These are phyloP conservation scores for Exophiala xenobiotica DNA, from an alignment of 2,329 filamentous ascomycete species.

Conservation along the genomic window DNA sequence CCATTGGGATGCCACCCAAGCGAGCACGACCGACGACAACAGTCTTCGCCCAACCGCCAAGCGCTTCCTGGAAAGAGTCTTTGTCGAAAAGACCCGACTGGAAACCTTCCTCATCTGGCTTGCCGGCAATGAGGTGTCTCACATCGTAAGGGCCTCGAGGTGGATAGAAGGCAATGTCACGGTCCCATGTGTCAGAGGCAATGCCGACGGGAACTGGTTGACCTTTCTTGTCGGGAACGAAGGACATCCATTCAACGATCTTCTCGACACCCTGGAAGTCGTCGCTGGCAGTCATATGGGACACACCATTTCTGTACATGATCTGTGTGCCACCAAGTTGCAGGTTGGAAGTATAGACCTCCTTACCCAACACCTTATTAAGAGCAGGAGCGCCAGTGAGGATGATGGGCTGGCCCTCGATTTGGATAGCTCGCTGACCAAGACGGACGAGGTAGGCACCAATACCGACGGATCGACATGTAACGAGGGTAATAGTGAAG, in stretches of 20 bases:
- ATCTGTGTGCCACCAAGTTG: constrained; percentile 99
- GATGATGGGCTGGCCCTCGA: constrained; percentile 98
- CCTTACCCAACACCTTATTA: constrained; percentile 96
- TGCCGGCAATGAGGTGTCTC: constrained; percentile 86
- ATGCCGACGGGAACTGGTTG: constrained; percentile 90
- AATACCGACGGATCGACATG: constrained; percentile 97
- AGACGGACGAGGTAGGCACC: constrained; percentile 98
- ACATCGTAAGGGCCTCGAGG: constrained; percentile 86
- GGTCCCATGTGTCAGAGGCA: constrained; percentile 84
- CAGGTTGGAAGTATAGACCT: constrained; percentile 98
- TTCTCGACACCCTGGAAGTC: constrained; percentile 97
- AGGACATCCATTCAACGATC: constrained; percentile 98
- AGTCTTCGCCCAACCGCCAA: constrained; percentile 94
- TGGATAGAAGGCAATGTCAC: constrained; percentile 79
- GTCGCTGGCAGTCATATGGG: constrained; percentile 95
- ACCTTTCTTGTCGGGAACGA: constrained; percentile 92
- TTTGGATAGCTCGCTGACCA: constrained; percentile 96
- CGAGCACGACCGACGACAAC: constrained; percentile 96
- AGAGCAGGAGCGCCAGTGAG: constrained; percentile 94
- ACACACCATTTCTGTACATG: constrained; percentile 99
- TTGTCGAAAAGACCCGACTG: constrained; percentile 91
- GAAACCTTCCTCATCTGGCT: constrained; percentile 81
- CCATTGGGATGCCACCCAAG: constrained; percentile 94
- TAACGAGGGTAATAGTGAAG: constrained; percentile 96
- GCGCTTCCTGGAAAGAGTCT: constrained; percentile 92